These are phyloP conservation scores for Paxillus involutus DNA, from an alignment of 768 basidiomycete species.

Conservation along the genomic window DNA sequence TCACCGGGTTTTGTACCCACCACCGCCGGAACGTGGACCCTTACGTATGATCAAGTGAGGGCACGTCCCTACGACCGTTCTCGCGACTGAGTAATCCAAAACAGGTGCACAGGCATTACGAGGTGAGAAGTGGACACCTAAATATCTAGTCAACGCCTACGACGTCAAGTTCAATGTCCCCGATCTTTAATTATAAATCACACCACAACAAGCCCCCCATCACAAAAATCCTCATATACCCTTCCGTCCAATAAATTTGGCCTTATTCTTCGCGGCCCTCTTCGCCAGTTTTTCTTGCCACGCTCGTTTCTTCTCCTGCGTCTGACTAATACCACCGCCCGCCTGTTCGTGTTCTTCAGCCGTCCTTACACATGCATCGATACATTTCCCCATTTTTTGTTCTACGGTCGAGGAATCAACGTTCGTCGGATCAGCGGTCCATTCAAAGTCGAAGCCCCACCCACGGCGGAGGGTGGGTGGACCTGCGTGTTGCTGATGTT, in stretches of 20 bases:
- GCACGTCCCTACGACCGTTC: too few species aligned
- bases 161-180: too few species aligned
- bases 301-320: constrained; percentile 65
- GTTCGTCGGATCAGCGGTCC: constrained; percentile 37
- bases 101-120: too few species aligned
- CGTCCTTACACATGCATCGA: constrained; percentile 50
- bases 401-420: constrained; percentile 40
- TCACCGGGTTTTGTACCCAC: too few species aligned
- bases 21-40: too few species aligned
- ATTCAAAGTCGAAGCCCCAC: constrained; percentile 88
- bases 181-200: too few species aligned
- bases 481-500: background rate
- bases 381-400: constrained; percentile 68
- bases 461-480: constrained; percentile 43
- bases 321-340: constrained; percentile 62
- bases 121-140: too few species aligned
- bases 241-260: constrained; percentile 28
- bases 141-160: too few species aligned
- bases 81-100: too few species aligned
- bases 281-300: constrained; percentile 41
- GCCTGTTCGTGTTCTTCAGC: constrained; percentile 49
- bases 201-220: too few species aligned
- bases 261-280: constrained; percentile 34
- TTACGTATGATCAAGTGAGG: too few species aligned
- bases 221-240: constrained; percentile 8